Evolutionary conservation across 768 basidiomycete species (phyloP).

Genomic region (Rhodosporidiobolus odoratus): DNA sequence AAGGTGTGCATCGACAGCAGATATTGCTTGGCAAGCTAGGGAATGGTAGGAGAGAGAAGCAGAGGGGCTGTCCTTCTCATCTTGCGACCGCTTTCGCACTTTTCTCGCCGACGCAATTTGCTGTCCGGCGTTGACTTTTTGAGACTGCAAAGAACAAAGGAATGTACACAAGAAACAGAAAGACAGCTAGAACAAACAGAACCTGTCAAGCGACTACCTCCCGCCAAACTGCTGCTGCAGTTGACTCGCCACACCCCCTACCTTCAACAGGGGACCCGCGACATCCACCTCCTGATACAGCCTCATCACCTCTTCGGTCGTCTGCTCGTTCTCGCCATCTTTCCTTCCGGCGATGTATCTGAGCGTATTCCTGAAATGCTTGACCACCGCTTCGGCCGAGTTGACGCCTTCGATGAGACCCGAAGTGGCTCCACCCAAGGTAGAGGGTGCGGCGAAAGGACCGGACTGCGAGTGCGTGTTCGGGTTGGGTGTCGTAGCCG

Average conservation of each 20-base stretch:
- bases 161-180: too few relatives aligned
- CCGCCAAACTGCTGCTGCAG: neutral
- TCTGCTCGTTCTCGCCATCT: conserved; percentile 11
- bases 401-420: conserved; percentile 88
- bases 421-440: conserved; percentile 61
- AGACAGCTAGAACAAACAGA: too few relatives aligned
- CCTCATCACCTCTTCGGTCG: conserved; percentile 18
- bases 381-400: conserved; percentile 84
- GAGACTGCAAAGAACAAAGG: too few relatives aligned
- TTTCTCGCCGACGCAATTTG: too few relatives aligned
- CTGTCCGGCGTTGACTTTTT: too few relatives aligned
- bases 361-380: conserved; percentile 90
- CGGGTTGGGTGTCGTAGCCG: conserved; percentile 50
- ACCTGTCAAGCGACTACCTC: too few relatives aligned
- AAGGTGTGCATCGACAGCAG: too few relatives aligned
- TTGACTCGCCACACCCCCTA: conserved; percentile 1
- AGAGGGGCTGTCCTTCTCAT: too few relatives aligned
- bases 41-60: too few relatives aligned
- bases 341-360: conserved; percentile 46
- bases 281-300: conserved; percentile 32
- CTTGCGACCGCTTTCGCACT: too few relatives aligned
- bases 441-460: conserved; percentile 16
- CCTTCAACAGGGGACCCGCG: conserved; percentile 29
- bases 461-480: neutral
- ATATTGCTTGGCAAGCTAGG: too few relatives aligned